Conservation (phyloP, 768 basidiomycete species). For the Filobasidium floriforme region DNA sequence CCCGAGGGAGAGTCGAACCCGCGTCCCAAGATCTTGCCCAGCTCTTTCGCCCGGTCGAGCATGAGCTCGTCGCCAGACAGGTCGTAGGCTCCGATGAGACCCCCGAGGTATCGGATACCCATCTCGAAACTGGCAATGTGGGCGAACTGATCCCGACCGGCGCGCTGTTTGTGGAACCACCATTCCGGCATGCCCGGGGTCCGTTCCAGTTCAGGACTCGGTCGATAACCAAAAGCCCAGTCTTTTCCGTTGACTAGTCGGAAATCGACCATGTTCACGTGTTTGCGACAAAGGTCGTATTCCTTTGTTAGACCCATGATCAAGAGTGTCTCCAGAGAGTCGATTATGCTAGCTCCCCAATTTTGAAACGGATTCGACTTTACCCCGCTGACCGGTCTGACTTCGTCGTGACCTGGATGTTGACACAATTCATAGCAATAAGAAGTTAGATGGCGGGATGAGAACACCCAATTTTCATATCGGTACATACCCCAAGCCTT, state of each 20-base stretch:
- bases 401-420: constrained; percentile 39
- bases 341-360: constrained; percentile 44
- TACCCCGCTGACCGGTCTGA: constrained; percentile 33
- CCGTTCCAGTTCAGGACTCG: not conserved
- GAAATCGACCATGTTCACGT: constrained; percentile 41
- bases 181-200: not conserved
- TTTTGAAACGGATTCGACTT: constrained; percentile 41
- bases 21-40: constrained; percentile 43
- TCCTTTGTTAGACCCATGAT: constrained; percentile 41
- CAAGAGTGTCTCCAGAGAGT: constrained; percentile 41
- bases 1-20: constrained; percentile 46
- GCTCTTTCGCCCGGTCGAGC: constrained; percentile 46
- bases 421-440: not conserved
- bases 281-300: constrained; percentile 41
- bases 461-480: not conserved
- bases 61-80: constrained; percentile 46
- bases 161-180: not conserved
- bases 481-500: constrained; percentile 41
- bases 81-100: constrained; percentile 47
- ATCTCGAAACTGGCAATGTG: constrained; percentile 44
- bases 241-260: constrained; percentile 38
- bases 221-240: constrained; percentile 31
- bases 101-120: constrained; percentile 48
- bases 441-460: not conserved
- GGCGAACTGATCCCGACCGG: constrained; percentile 8